Base-by-base conservation (phyloP, 148 eudicot species). In the Selenicereus undatus region DNA sequence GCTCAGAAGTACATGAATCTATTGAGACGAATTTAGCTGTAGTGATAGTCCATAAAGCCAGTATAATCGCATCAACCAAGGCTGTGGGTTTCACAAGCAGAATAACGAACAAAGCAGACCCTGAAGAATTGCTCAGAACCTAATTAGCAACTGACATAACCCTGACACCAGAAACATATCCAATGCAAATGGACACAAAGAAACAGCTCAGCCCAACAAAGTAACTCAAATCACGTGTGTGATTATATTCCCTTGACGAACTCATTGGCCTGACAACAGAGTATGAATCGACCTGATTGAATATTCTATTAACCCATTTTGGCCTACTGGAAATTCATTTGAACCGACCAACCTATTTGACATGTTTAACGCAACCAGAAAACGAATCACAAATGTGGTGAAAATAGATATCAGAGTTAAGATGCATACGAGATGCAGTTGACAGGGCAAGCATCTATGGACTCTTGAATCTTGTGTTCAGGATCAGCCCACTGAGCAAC, bases 401-500 rank as follows among this genome's bases (percentile, higher is more conserved):
- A 51, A 45, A 78, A 21, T 18, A 0, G 16, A 16, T 9, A 21
- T 54, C 8, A 72, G 45, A 20, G 54, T 8, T 22, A 83, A 35
- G 65, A 39, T 76, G 73, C 87, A 89, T 89, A 95, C 98, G 96
- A 88, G 86, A 95, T 95, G 94, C 98, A 95, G 81, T 89, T 87
- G 68, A 95, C 96, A 12, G 98, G 98, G 77, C 98, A 95, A 21
- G 94, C 86, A 24, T 87, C 97, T 10, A 95, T 90, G 70, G 98
- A 90, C 71, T 92, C 91, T 18, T 90, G 94, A 75, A 95, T 91
- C 73, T 88, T 88, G 80, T 78, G 71, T 76, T 93, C 93, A 26
- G 97, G 89, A 87, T 95, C 98, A 80, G 97, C 98, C 98, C 98
- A 95, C 74, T 95, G 98, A 51, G 93, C 89, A 66, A 95, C 91